Percentiles rank a stretch among this genome's conserved stretches.
phyloP scores from a whole-genome alignment of 2,329 filamentous ascomycete species.

The Malbranchea zuffiana region DNA sequence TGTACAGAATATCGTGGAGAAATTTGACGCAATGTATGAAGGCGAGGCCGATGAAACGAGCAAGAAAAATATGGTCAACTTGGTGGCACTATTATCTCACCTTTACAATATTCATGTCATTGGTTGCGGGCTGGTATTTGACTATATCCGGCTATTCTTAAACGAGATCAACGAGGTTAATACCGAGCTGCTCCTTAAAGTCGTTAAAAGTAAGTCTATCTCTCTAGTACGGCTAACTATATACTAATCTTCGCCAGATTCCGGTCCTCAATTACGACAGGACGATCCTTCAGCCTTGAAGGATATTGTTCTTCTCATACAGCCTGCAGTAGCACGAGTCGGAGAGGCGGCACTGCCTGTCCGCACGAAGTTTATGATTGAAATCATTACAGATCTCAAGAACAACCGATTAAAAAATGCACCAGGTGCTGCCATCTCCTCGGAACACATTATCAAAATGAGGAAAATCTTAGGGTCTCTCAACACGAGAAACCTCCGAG shows the following conservation, averaged over 20 bases:
- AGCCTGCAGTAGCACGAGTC: slow-evolving; percentile 55
- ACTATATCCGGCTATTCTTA: slow-evolving; percentile 74
- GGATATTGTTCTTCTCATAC: slow-evolving; percentile 72
- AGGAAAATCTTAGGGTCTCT: slow-evolving; percentile 76
- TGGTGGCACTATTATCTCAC: slow-evolving; percentile 72
- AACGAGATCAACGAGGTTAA: slow-evolving; percentile 68
- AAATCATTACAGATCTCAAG: slow-evolving; percentile 87
- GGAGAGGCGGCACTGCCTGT: slow-evolving; percentile 66
- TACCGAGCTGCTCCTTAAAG: slow-evolving; percentile 74
- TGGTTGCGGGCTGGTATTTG: slow-evolving; percentile 72
- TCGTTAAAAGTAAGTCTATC: slow-evolving; percentile 53
- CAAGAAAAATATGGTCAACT: slow-evolving; percentile 58
- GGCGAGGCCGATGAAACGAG: slow-evolving; percentile 20
- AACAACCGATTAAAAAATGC: slow-evolving; percentile 81
- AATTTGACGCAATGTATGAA: slow-evolving; percentile 57
- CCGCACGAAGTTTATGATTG: slow-evolving; percentile 93
- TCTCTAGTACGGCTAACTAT: slow-evolving; percentile 13
- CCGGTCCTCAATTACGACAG: slow-evolving; percentile 69
- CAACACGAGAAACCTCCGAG: slow-evolving; percentile 53
- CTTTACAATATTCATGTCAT: slow-evolving; percentile 89
- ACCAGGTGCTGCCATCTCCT: slow-evolving; percentile 58
- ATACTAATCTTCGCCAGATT: slow-evolving; percentile 35
- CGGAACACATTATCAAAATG: slow-evolving; percentile 78
- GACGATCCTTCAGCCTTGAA: slow-evolving; percentile 84
- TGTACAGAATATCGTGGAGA: slow-evolving; percentile 63